phyloP scores from a whole-genome alignment of 2,329 filamentous ascomycete genomes.

The Penicillium sp. region DNA sequence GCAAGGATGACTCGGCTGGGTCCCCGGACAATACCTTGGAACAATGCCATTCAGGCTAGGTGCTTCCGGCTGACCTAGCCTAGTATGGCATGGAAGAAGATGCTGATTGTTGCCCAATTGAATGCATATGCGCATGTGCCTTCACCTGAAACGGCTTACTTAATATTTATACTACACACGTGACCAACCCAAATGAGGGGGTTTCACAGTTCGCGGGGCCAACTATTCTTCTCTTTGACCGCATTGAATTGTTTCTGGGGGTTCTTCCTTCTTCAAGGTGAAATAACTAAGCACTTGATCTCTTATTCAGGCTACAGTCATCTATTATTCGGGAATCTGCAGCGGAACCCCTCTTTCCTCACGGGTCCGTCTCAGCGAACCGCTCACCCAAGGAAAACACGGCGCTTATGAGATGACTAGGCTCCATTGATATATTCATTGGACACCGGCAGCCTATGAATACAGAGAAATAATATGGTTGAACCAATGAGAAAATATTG shows the following conservation, averaged over 20 bases:
- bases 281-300: slow-evolving; percentile 6
- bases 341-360: slow-evolving; percentile 7
- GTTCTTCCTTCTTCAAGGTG: background rate
- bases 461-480: slow-evolving; percentile 11
- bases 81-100: background rate
- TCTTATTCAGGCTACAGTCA: slow-evolving; percentile 2
- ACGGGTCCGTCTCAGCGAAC: slow-evolving; percentile 28
- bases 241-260: background rate
- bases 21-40: background rate
- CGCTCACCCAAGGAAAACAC: slow-evolving; percentile 29
- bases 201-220: slow-evolving; percentile 12
- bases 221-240: slow-evolving; percentile 3
- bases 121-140: background rate
- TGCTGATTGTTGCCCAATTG: background rate
- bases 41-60: background rate
- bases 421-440: slow-evolving; percentile 26
- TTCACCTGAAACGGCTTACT: background rate
- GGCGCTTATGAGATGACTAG: slow-evolving; percentile 38
- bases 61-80: background rate
- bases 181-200: slow-evolving; percentile 19
- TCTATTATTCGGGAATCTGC: slow-evolving; percentile 6
- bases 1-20: background rate
- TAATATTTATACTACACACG: slow-evolving; percentile 8
- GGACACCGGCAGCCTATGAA: slow-evolving; percentile 24
- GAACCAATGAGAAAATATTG: slow-evolving; percentile 23